These are phyloP conservation scores for Dictyostelium capitatum DNA, from an alignment of 78 protist genomes.

Conservation along the genomic window DNA sequence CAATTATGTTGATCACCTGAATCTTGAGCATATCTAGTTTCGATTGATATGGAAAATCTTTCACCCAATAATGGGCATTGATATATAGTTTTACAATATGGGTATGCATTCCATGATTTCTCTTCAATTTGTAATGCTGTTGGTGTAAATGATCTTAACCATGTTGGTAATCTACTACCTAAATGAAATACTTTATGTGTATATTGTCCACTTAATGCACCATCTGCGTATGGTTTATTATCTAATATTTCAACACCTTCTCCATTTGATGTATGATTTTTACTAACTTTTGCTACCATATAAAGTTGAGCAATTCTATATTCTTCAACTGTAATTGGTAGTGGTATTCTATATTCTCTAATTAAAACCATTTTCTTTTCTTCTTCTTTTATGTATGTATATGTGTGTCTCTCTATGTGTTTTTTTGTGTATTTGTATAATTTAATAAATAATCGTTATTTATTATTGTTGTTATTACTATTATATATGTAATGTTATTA, in stretches of 20 bases:
- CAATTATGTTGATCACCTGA: conserved; percentile 76
- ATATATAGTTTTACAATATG: conserved; percentile 89
- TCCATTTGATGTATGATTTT: conserved; percentile 67
- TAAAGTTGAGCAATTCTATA: conserved; percentile 72
- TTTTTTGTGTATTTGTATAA: too few species aligned
- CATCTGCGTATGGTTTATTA: conserved; percentile 68
- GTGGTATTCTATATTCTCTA: conserved; percentile 75
- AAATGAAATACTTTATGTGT: conserved; percentile 89
- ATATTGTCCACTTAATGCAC: conserved; percentile 82
- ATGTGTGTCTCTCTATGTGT: too few species aligned
- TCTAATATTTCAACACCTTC: conserved; percentile 81
- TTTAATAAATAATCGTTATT: too few species aligned
- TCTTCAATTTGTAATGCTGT: conserved; percentile 85
- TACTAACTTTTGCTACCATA: conserved; percentile 83
- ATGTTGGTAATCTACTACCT: conserved; percentile 42
- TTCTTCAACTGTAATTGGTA: conserved; percentile 73
- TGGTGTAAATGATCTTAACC: conserved; percentile 65
- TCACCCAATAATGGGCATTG: conserved; percentile 83
- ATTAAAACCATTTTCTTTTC: conserved; percentile 49
- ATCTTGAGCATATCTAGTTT: conserved; percentile 80
- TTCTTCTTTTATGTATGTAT: neutral
- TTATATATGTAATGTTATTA: too few species aligned
- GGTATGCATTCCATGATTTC: conserved; percentile 95
- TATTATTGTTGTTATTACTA: too few species aligned
- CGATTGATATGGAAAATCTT: conserved; percentile 75